Base-by-base conservation (phyloP, 176 grass and related monocot species). In the Eremochloa ophiuroides region DNA sequence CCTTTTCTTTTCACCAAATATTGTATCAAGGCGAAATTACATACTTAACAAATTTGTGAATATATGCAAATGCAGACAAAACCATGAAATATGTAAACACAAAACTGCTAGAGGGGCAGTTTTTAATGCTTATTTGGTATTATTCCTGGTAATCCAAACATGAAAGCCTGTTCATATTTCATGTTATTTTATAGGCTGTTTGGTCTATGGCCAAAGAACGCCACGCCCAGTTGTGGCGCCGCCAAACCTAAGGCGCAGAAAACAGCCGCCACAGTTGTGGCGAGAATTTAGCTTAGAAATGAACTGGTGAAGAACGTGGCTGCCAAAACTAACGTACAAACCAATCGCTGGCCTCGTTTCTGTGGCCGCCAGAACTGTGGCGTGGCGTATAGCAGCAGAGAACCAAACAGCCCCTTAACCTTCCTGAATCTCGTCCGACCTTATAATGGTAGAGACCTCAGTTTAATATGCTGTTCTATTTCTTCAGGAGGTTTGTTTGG, bases 401-500 rank as follows among this genome's bases (percentile, higher is more conserved):
- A n/a, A n/a, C n/a, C n/a, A n/a, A n/a, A n/a, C n/a, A n/a, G n/a
- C n/a, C n/a, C n/a, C n/a, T n/a, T 83, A 75, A 38, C 70, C 35
- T 78, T 40, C 27, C 25, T 25, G 55, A 58, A 58, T 40, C 12
- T 71, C 84, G 3, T 73, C 15, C 22, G 60, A 66, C 55, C 10
- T 55, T 66, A 10, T 83, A 48, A 51, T 65, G 10, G 37, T 44
- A 68, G 46, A 75, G 8, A 74, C 30, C 51, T 82, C 16, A 87
- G 22, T 74, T 39, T 56, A 63, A 50, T 46, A 39, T 62, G 30
- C 41, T 46, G 59, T 81, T 88, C 17, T 31, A 15, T 79, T 72
- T 83, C 88, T 75, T 69, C 92, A 97, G 95, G 89, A 60, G 90
- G 83, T 41, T 82, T 89, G 61, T 83, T 88, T 44, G 72, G 91